A percentile compares a stretch with the other conserved stretches of the same genome.
These are phyloP conservation scores for Echium plantagineum DNA, from an alignment of 257 asterid species.

Conservation along the genomic window DNA sequence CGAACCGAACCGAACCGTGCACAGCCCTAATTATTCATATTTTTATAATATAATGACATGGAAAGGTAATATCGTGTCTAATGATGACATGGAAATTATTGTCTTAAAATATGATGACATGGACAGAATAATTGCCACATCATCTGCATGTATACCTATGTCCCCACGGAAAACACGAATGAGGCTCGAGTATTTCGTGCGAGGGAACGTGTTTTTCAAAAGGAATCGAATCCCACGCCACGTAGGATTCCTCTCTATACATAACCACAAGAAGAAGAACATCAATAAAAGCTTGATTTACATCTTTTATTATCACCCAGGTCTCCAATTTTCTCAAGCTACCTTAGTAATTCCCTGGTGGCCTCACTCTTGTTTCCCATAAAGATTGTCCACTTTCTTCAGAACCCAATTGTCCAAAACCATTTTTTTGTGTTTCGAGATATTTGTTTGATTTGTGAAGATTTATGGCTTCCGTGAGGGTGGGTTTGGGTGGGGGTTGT, in stretches of 20 bases:
- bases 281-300: neutral
- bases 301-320: neutral
- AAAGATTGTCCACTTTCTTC: no score
- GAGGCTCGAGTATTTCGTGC: conserved; percentile 12
- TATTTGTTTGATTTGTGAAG: no score
- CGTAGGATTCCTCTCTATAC: conserved; percentile 6
- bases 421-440: no score
- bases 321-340: neutral
- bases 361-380: conserved; percentile 7
- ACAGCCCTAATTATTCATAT: no score
- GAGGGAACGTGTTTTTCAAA: conserved; percentile 23
- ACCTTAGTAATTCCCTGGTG: neutral
- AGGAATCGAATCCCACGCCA: conserved; percentile 3
- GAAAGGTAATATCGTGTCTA: no score
- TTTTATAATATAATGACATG: no score
- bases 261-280: neutral
- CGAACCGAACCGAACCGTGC: no score
- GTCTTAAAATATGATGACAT: neutral
- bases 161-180: neutral
- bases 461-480: conserved; percentile 10
- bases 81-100: no score
- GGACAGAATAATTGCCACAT: neutral
- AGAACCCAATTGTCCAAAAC: no score
- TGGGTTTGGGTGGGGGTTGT: neutral
- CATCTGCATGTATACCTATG: neutral